These are phyloP conservation scores for Blastobotrys peoriensis DNA, from an alignment of 805 yeast genomes.

Conservation along the genomic window DNA sequence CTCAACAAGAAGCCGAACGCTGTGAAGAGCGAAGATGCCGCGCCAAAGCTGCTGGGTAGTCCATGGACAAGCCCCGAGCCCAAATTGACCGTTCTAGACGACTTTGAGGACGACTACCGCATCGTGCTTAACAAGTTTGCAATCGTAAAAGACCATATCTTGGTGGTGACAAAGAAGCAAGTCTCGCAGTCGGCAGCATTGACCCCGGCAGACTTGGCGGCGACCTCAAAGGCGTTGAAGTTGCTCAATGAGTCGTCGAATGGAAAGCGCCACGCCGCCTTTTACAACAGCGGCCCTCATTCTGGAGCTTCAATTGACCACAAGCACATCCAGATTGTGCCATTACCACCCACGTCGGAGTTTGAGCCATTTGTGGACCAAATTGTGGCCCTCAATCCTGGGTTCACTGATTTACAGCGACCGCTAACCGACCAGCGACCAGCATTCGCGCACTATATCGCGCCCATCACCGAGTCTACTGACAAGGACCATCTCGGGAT, in stretches of 20 bases:
- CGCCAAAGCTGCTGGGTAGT: conserved; percentile 26
- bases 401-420: conserved; percentile 33
- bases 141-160: conserved; percentile 68
- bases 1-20: conserved; percentile 30
- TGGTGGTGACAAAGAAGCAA: conserved; percentile 71
- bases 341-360: conserved; percentile 45
- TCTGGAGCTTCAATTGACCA: conserved; percentile 96
- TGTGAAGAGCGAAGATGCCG: conserved; percentile 1
- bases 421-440: conserved; percentile 58
- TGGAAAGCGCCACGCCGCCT: conserved; percentile 59
- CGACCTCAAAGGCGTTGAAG: conserved; percentile 38
- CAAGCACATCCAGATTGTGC: conserved; percentile 83
- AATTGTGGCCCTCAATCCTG: conserved; percentile 17
- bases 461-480: conserved; percentile 47
- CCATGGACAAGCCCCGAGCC: conserved; percentile 84
- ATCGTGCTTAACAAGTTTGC: conserved; percentile 84
- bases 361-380: conserved; percentile 38
- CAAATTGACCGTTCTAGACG: conserved; percentile 54
- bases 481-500: conserved; percentile 56
- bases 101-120: conserved; percentile 45
- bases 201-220: conserved; percentile 60
- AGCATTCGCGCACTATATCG: conserved; percentile 76
- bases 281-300: conserved; percentile 80
- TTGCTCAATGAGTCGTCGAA: conserved; percentile 47
- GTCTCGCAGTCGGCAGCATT: conserved; percentile 68